Percentiles rank a stretch among this genome's conserved stretches.
Conservation (phyloP, 1,139 yeast genomes). For the Yamadazyma mexicana region DNA sequence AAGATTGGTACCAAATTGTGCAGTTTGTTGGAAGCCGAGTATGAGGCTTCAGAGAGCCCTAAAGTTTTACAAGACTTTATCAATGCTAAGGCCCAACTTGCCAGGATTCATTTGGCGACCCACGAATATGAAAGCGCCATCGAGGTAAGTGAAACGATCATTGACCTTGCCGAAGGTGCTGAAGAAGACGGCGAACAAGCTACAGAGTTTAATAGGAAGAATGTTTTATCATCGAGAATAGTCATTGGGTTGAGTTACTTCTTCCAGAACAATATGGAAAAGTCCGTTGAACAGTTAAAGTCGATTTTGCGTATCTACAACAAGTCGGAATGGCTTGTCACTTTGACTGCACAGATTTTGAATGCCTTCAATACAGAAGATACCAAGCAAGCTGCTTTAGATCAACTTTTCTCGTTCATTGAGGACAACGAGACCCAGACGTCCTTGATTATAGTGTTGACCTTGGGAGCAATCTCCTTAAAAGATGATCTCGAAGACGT, state of each 20-base stretch:
- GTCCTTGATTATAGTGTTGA: conserved; percentile 62
- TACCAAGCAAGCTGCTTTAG: conserved; percentile 80
- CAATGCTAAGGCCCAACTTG: conserved; percentile 62
- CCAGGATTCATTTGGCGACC: conserved; percentile 67
- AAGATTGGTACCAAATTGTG: conserved; percentile 49
- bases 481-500: conserved; percentile 62
- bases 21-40: conserved; percentile 51
- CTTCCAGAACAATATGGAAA: conserved; percentile 60
- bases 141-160: conserved; percentile 58
- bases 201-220: conserved; percentile 4
- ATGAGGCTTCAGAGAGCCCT: conserved; percentile 57
- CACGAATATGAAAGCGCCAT: conserved; percentile 57
- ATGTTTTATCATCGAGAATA: conserved; percentile 58
- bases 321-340: conserved; percentile 61
- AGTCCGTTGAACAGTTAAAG: conserved; percentile 67
- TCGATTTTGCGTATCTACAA: conserved; percentile 48
- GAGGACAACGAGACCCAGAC: conserved; percentile 54
- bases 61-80: conserved; percentile 51
- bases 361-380: conserved; percentile 71
- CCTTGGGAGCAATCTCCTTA: conserved; percentile 80
- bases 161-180: conserved; percentile 49
- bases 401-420: conserved; percentile 64
- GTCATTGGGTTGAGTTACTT: conserved; percentile 71
- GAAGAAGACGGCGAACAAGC: conserved; percentile 12
- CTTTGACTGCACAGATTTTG: conserved; percentile 74